Evolutionary conservation across 768 basidiomycete genomes (phyloP).

Genomic region (Gloeopeniophorella convolvens): DNA sequence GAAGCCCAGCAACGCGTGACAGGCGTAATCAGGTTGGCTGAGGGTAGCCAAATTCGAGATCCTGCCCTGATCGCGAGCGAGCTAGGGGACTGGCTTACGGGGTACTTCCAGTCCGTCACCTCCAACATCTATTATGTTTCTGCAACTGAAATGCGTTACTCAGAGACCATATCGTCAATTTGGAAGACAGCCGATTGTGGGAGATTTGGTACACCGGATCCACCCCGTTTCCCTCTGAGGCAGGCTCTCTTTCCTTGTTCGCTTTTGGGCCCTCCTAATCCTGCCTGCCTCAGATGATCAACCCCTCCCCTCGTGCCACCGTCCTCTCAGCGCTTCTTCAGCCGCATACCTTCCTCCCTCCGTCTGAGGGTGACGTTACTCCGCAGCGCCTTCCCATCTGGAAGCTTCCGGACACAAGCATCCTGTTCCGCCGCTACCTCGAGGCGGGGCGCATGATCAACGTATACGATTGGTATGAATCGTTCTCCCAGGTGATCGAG

Average conservation of each 20-base stretch:
- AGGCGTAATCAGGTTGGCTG: not conserved
- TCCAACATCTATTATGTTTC: not conserved
- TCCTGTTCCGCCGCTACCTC: constrained; percentile 69
- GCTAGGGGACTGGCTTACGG: constrained; percentile 45
- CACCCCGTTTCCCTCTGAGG: constrained; percentile 62
- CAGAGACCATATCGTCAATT: constrained; percentile 39
- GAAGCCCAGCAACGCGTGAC: not conserved
- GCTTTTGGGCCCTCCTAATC: not conserved
- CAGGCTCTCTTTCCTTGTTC: constrained; percentile 26
- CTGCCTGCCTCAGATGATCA: constrained; percentile 43
- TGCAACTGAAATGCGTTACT: not conserved
- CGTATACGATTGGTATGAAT: constrained; percentile 83
- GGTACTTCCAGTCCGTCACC: constrained; percentile 12
- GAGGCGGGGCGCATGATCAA: constrained; percentile 81
- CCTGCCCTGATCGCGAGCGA: constrained; percentile 19
- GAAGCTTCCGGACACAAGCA: constrained; percentile 66
- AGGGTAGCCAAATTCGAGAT: constrained; percentile 1
- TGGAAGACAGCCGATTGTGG: constrained; percentile 52
- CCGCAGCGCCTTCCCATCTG: constrained; percentile 29
- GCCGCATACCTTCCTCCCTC: constrained; percentile 43
- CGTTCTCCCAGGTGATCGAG: constrained; percentile 64
- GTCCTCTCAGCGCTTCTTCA: constrained; percentile 54
- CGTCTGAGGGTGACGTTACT: not conserved
- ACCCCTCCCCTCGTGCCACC: constrained; percentile 61
- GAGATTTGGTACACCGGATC: constrained; percentile 69